Conservation (phyloP, 2,329 filamentous ascomycete genomes). For the Cladophialophora immunda region DNA sequence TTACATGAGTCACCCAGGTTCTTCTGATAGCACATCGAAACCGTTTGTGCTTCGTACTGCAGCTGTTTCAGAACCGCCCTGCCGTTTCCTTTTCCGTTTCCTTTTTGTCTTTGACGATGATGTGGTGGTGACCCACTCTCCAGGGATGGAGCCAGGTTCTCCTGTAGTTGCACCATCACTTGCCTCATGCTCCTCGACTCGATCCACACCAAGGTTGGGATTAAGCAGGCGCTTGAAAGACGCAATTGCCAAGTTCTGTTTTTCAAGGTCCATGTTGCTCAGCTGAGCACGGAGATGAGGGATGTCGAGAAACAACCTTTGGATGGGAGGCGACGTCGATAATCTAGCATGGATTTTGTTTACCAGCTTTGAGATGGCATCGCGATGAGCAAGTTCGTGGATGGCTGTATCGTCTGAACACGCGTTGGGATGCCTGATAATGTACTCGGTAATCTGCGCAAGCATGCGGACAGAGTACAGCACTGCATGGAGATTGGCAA, state of each 20-base stretch:
- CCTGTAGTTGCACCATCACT: background rate
- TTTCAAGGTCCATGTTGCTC: slow-evolving; percentile 9
- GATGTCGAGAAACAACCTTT: slow-evolving; percentile 35
- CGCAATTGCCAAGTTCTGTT: slow-evolving; percentile 5
- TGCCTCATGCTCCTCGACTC: background rate
- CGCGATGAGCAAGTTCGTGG: background rate
- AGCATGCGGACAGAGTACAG: slow-evolving; percentile 71
- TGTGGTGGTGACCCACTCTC: slow-evolving; percentile 13
- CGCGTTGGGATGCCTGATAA: background rate
- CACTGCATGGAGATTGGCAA: slow-evolving; percentile 67
- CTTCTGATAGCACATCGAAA: slow-evolving; percentile 23
- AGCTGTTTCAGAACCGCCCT: background rate
- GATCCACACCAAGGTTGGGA: background rate
- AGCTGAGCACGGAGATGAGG: slow-evolving; percentile 20
- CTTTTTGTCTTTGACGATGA: slow-evolving; percentile 17
- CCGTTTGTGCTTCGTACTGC: slow-evolving; percentile 17
- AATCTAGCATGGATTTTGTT: slow-evolving; percentile 10
- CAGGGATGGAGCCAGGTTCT: background rate
- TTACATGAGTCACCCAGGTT: slow-evolving; percentile 4
- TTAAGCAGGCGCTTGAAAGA: background rate
- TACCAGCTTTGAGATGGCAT: background rate
- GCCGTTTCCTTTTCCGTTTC: slow-evolving; percentile 19
- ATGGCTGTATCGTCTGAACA: background rate
- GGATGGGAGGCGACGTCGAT: slow-evolving; percentile 31
- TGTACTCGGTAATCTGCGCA: slow-evolving; percentile 51